Conservation (phyloP, 2,329 filamentous ascomycete genomes). For the Venturia carpophila region DNA sequence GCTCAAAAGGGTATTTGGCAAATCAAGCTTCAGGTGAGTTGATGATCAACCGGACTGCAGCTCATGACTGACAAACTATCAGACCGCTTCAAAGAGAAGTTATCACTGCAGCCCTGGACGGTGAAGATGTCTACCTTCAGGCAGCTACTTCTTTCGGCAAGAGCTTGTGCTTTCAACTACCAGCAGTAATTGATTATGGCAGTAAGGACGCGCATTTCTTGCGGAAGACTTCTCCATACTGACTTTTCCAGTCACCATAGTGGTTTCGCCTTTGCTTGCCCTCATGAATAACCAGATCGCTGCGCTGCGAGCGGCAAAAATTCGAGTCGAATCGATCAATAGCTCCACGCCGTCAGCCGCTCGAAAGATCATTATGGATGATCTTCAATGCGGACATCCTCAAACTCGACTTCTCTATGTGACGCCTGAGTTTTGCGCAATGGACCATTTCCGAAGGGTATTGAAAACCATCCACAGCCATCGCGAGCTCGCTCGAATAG, state of each 20-base stretch:
- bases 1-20: constrained; percentile 15
- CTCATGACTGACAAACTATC: background rate
- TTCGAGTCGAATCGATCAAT: constrained; percentile 80
- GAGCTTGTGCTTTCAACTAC: constrained; percentile 86
- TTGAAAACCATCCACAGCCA: constrained; percentile 69
- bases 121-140: constrained; percentile 88
- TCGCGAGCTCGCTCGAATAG: constrained; percentile 76
- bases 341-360: constrained; percentile 64
- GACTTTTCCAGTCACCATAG: constrained; percentile 62
- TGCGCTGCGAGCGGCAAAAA: constrained; percentile 62
- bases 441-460: constrained; percentile 66
- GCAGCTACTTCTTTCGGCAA: constrained; percentile 89
- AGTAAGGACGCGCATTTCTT: constrained; percentile 45
- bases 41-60: background rate
- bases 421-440: constrained; percentile 80
- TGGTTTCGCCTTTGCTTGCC: constrained; percentile 80
- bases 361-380: constrained; percentile 62
- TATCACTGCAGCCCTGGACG: constrained; percentile 69
- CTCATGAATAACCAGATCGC: constrained; percentile 95
- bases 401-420: constrained; percentile 80
- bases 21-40: constrained; percentile 15
- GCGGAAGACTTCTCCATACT: constrained; percentile 21
- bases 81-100: constrained; percentile 84
- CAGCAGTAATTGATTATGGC: constrained; percentile 78
- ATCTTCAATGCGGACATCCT: constrained; percentile 83